phyloP scores from a whole-genome alignment of 192 early-diverging fungal species.

The Rhizoclosmatium globosum region DNA sequence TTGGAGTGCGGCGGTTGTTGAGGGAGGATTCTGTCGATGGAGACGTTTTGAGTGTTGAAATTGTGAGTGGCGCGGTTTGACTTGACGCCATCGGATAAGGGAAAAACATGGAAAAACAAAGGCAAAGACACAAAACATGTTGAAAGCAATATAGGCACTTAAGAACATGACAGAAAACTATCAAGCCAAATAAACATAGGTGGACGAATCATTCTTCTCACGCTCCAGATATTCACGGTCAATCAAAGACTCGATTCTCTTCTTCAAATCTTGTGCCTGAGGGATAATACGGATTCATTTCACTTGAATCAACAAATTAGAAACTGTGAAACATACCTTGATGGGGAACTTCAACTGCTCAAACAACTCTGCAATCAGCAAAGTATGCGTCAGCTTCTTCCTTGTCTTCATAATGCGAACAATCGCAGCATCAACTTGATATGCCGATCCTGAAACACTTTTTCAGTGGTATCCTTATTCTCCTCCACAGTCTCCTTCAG shows the following conservation, averaged over 20 bases:
- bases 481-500: conserved; percentile 75
- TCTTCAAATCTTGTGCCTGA: conserved; percentile 73
- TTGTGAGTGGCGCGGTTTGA: too few relatives aligned
- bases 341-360: conserved; percentile 82
- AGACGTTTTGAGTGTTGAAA: too few relatives aligned
- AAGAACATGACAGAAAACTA: too few relatives aligned
- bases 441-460: conserved; percentile 89
- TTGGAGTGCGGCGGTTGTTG: too few relatives aligned
- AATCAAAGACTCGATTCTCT: conserved; percentile 92
- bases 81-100: too few relatives aligned
- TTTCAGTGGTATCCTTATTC: conserved; percentile 79
- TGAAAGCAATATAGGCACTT: background rate
- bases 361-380: conserved; percentile 81
- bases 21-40: too few relatives aligned
- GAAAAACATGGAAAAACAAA: background rate
- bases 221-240: conserved; percentile 97
- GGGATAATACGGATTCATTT: background rate
- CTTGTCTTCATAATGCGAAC: conserved; percentile 97
- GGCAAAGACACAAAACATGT: background rate
- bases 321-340: conserved; percentile 57
- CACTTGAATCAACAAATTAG: background rate
- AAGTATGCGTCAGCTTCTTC: conserved; percentile 83
- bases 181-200: conserved; percentile 61
- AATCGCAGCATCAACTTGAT: conserved; percentile 76
- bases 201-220: conserved; percentile 59